phyloP scores from a whole-genome alignment of 805 yeast species.

The Pichia eremophila region DNA sequence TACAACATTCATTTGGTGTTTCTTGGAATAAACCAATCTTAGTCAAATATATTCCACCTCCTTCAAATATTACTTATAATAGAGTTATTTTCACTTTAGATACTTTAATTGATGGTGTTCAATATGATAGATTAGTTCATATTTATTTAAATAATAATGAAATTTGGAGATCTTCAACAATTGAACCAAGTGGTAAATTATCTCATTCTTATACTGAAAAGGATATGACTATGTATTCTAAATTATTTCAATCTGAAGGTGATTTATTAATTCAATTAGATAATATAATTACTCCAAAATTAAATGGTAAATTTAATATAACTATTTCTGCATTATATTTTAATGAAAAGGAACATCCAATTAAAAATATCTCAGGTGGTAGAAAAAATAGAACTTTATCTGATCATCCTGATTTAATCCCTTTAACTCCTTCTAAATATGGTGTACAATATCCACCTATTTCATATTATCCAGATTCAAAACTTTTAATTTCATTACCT shows the following conservation, averaged over 20 bases:
- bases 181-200: constrained; percentile 55
- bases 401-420: constrained; percentile 20
- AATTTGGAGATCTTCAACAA: constrained; percentile 79
- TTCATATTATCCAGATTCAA: constrained; percentile 35
- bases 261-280: constrained; percentile 52
- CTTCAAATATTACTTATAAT: constrained; percentile 33
- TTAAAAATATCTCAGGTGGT: not conserved
- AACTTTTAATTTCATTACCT: constrained; percentile 33
- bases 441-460: constrained; percentile 31
- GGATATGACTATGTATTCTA: constrained; percentile 51
- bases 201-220: constrained; percentile 44
- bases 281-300: constrained; percentile 43
- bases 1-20: constrained; percentile 43
- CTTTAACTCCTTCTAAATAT: constrained; percentile 24
- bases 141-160: constrained; percentile 53
- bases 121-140: constrained; percentile 58
- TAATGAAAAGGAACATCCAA: constrained; percentile 16
- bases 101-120: constrained; percentile 48
- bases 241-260: constrained; percentile 37
- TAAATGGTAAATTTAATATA: constrained; percentile 55
- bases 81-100: constrained; percentile 45
- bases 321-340: constrained; percentile 44
- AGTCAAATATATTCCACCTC: constrained; percentile 36
- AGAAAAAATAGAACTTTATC: not conserved
- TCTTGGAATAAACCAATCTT: constrained; percentile 52